phyloP scores from a whole-genome alignment of 2,329 filamentous ascomycete species.

The Aspergillus udagawae region DNA sequence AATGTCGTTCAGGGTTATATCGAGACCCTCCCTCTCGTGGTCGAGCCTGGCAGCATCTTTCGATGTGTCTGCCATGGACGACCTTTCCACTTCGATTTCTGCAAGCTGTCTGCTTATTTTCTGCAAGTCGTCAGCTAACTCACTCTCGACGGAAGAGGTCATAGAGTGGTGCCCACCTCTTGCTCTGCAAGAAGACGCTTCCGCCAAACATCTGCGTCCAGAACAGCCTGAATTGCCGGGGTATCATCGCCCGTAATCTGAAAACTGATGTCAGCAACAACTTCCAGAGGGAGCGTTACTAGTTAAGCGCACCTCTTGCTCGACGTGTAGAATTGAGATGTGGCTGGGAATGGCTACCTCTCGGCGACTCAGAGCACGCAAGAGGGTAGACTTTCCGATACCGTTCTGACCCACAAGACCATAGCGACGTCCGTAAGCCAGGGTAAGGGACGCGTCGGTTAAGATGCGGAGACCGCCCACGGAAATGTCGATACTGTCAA shows the following conservation, averaged over 20 bases:
- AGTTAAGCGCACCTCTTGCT: conserved; percentile 73
- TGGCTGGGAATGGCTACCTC: conserved; percentile 93
- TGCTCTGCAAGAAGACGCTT: conserved; percentile 92
- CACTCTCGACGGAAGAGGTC: background rate
- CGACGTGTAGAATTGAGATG: conserved; percentile 97
- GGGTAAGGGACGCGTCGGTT: conserved; percentile 81
- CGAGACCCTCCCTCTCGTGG: conserved; percentile 80
- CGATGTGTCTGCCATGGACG: conserved; percentile 84
- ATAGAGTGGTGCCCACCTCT: conserved; percentile 52
- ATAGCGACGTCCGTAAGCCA: conserved; percentile 90
- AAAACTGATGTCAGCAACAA: conserved; percentile 14
- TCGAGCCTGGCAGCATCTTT: conserved; percentile 82
- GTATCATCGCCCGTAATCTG: conserved; percentile 94
- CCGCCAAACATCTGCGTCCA: conserved; percentile 97
- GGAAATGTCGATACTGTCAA: conserved; percentile 92
- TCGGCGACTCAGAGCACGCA: conserved; percentile 85
- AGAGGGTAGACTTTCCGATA: conserved; percentile 94
- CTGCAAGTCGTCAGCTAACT: conserved; percentile 25
- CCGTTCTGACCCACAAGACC: conserved; percentile 98
- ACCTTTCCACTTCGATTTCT: conserved; percentile 71
- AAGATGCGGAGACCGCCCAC: conserved; percentile 87
- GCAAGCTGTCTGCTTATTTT: conserved; percentile 75
- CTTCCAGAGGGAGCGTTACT: conserved; percentile 4
- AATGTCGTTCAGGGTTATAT: conserved; percentile 85
- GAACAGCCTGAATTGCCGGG: conserved; percentile 84